Evolutionary conservation across 495 filamentous ascomycete genomes (phyloP).

Genomic region (Hypoxylon lienhwacheense): DNA sequence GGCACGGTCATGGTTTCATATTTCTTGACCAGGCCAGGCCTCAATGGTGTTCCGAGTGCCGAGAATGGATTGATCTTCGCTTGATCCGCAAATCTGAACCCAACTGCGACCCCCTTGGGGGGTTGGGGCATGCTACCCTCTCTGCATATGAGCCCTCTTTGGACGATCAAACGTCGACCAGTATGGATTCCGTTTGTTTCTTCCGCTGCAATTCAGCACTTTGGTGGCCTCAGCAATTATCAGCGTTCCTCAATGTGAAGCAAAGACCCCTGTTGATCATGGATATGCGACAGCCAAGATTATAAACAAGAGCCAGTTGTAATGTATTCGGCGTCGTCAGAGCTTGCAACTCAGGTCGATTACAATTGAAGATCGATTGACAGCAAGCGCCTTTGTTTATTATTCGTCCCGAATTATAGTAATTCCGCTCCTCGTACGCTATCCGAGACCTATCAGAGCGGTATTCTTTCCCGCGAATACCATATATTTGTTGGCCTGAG

Average conservation of each 20-base stretch:
- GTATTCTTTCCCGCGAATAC: too few species aligned
- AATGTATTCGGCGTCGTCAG: background rate
- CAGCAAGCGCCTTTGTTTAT: background rate
- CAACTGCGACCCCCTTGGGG: background rate
- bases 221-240: slow-evolving; percentile 7
- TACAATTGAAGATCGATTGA: slow-evolving; percentile 45
- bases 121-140: background rate
- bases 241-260: slow-evolving; percentile 17
- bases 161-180: slow-evolving; percentile 25
- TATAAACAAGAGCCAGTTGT: background rate
- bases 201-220: slow-evolving; percentile 5
- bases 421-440: too few species aligned
- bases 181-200: slow-evolving; percentile 14
- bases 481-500: too few species aligned
- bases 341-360: slow-evolving; percentile 45
- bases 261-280: slow-evolving; percentile 20
- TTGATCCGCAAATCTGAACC: slow-evolving; percentile 13
- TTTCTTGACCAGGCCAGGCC: slow-evolving; percentile 32
- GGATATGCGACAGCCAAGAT: slow-evolving; percentile 13
- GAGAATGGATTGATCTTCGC: slow-evolving; percentile 28
- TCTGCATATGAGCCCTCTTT: slow-evolving; percentile 20
- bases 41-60: slow-evolving; percentile 13
- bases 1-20: slow-evolving; percentile 35
- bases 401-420: too few species aligned
- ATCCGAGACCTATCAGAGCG: too few species aligned